Percentiles rank a stretch among this genome's conserved stretches.
phyloP scores from a whole-genome alignment of 2,329 filamentous ascomycete species.

The Metarhizium album region DNA sequence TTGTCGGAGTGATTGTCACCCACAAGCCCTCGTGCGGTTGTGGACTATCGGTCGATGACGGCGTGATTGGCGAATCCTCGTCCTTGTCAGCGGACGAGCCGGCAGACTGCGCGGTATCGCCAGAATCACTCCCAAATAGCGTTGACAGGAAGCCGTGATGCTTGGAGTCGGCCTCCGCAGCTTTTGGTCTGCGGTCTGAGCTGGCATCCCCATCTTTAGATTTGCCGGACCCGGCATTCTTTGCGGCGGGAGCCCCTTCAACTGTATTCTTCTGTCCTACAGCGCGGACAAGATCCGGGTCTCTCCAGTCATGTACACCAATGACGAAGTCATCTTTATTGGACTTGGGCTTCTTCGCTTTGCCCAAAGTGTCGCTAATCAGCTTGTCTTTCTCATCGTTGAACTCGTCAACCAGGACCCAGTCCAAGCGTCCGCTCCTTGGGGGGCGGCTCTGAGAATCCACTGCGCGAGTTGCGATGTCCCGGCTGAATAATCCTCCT shows the following conservation, averaged over 20 bases:
- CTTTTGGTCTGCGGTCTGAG: not conserved
- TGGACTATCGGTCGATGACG: constrained; percentile 1
- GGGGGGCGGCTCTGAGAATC: constrained; percentile 53
- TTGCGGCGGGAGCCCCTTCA: not conserved
- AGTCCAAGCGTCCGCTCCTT: constrained; percentile 63
- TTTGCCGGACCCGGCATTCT: constrained; percentile 3
- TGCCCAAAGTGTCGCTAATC: constrained; percentile 28
- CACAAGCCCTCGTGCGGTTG: constrained; percentile 60
- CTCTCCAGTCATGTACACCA: constrained; percentile 79
- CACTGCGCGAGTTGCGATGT: constrained; percentile 18
- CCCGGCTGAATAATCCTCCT: constrained; percentile 23
- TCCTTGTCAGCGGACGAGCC: constrained; percentile 14
- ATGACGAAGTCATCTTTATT: constrained; percentile 53
- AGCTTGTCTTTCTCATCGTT: constrained; percentile 41
- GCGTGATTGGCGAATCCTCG: constrained; percentile 1
- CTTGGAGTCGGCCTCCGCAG: constrained; percentile 24
- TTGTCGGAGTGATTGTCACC: constrained; percentile 92
- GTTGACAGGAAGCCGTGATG: constrained; percentile 34
- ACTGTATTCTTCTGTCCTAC: constrained; percentile 1
- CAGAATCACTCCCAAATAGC: constrained; percentile 35
- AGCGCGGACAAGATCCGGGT: constrained; percentile 44
- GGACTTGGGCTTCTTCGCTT: constrained; percentile 12
- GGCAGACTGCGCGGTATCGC: constrained; percentile 12
- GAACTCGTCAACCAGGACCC: constrained; percentile 59
- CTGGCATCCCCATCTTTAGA: not conserved